Conservation (phyloP, 2,329 filamentous ascomycete species). For the Botryotinia convoluta region DNA sequence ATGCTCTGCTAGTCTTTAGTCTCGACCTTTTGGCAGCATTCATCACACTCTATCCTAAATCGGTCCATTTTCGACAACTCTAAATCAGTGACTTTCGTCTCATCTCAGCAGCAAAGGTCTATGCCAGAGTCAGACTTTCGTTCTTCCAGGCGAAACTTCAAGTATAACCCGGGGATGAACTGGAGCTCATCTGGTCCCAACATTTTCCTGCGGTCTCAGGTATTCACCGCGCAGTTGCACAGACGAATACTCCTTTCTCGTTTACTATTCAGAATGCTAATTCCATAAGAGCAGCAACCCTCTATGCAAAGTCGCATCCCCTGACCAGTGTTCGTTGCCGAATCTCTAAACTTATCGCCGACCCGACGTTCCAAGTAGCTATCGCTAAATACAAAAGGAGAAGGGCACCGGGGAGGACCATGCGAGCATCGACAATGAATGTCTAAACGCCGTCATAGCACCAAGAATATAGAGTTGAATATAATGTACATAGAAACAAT, state of each 20-base stretch:
- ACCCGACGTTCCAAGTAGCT: background rate
- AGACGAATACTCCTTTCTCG: background rate
- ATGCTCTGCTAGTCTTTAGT: background rate
- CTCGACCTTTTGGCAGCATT: background rate
- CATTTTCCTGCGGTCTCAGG: background rate
- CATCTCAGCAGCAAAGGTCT: background rate
- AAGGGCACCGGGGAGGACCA: background rate
- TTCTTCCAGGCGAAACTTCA: background rate
- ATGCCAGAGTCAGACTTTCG: background rate
- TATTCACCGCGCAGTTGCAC: background rate
- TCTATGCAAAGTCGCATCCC: background rate
- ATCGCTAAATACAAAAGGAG: background rate
- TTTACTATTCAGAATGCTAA: background rate
- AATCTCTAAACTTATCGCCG: background rate
- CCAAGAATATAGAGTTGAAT: background rate
- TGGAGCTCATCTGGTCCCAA: too few relatives aligned
- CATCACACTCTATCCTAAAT: background rate
- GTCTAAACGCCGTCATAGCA: background rate
- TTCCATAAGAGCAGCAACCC: background rate
- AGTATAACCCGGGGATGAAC: background rate
- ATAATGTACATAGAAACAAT: background rate
- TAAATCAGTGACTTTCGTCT: background rate
- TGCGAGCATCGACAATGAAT: background rate
- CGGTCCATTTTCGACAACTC: background rate
- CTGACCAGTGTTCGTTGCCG: background rate